Conservation (phyloP, 2,329 filamentous ascomycete species). For the Cytospora leucostoma region DNA sequence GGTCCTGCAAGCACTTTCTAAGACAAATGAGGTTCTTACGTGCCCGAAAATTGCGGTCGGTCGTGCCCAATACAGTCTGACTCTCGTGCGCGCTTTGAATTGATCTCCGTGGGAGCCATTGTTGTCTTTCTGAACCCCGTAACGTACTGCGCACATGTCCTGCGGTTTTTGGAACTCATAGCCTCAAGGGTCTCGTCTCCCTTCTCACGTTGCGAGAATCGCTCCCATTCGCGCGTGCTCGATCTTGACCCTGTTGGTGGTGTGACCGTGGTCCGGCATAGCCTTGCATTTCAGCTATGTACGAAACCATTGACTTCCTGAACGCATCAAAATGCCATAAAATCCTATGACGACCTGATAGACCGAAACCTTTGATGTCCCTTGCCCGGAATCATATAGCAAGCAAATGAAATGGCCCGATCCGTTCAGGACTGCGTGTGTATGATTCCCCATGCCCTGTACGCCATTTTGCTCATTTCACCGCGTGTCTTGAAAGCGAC, state of each 20-base stretch:
- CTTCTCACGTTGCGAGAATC: conserved; percentile 10
- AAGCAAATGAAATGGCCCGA: conserved; percentile 25
- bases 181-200: background rate
- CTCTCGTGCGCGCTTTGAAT: background rate
- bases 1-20: background rate
- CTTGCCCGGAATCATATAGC: conserved; percentile 27
- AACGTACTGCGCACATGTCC: background rate
- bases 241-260: conserved; percentile 12
- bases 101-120: background rate
- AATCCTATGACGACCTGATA: conserved; percentile 28
- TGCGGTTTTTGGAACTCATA: background rate
- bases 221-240: background rate
- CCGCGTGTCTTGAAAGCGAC: conserved; percentile 22
- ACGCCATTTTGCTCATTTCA: conserved; percentile 27
- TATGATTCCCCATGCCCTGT: conserved; percentile 33
- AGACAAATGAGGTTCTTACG: background rate
- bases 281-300: conserved; percentile 28
- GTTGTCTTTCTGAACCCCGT: background rate
- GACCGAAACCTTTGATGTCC: conserved; percentile 26
- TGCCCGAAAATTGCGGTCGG: background rate
- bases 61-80: background rate
- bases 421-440: conserved; percentile 29
- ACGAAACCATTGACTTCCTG: conserved; percentile 22
- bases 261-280: conserved; percentile 20
- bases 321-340: conserved; percentile 25